These are phyloP conservation scores for Rhynchosporium agropyri DNA, from an alignment of 2,329 filamentous ascomycete genomes.

Conservation along the genomic window DNA sequence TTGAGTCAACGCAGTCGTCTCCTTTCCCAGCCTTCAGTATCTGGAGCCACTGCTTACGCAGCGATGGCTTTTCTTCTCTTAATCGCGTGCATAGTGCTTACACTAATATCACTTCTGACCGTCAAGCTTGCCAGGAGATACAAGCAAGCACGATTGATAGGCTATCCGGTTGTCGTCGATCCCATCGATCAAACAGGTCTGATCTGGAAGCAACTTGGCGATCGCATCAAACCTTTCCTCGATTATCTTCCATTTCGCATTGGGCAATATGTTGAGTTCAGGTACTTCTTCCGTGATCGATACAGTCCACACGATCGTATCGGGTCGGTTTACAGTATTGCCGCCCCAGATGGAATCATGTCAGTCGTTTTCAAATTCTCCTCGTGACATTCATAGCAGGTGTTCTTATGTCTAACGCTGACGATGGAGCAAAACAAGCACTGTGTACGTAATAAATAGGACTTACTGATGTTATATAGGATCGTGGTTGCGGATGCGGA, in stretches of 20 bases:
- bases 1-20: too few species aligned
- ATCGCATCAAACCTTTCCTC: slow-evolving; percentile 18
- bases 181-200: slow-evolving; percentile 18
- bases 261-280: slow-evolving; percentile 19
- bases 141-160: slow-evolving; percentile 22
- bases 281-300: slow-evolving; percentile 20
- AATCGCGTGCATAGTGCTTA: not conserved
- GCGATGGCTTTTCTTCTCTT: slow-evolving; percentile 3
- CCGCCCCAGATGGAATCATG: slow-evolving; percentile 1
- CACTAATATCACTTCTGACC: not conserved
- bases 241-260: slow-evolving; percentile 21
- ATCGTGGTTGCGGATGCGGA: slow-evolving; percentile 26
- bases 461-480: slow-evolving; percentile 1
- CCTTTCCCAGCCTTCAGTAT: not conserved
- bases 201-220: slow-evolving; percentile 19
- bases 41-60: not conserved
- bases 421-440: not conserved
- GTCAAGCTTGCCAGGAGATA: slow-evolving; percentile 16
- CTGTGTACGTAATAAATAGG: not conserved
- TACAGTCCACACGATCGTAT: slow-evolving; percentile 24
- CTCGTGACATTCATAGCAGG: not conserved
- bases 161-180: slow-evolving; percentile 25
- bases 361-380: not conserved
- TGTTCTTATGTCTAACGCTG: not conserved
- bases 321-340: slow-evolving; percentile 25